phyloP scores from a whole-genome alignment of 23 red algal species.

The Gracilariopsis chorda region DNA sequence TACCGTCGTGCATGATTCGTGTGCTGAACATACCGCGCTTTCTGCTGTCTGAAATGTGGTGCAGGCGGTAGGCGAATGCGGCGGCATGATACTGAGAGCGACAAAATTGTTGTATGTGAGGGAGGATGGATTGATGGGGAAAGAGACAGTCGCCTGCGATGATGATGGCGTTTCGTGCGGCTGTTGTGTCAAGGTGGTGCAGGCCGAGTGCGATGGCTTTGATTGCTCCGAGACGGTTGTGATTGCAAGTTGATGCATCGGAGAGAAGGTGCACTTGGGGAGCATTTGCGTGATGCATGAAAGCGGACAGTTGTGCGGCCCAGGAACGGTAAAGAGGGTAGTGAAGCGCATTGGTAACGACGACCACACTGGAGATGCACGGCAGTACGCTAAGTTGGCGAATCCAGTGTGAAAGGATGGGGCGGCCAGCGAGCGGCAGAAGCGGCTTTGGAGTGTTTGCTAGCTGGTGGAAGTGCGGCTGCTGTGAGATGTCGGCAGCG shows the following conservation, averaged over 20 bases:
- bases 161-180: conserved; percentile 18
- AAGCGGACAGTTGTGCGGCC: neutral
- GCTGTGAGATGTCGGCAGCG: conserved; percentile 11
- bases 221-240: conserved; percentile 45
- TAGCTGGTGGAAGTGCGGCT: conserved; percentile 5
- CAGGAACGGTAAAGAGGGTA: conserved; percentile 35
- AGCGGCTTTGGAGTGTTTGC: conserved; percentile 70
- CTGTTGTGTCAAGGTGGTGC: neutral
- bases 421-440: conserved; percentile 52
- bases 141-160: conserved; percentile 77
- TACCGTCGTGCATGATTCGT: neutral
- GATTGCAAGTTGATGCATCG: neutral
- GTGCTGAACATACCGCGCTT: conserved; percentile 50
- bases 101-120: conserved; percentile 11
- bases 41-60: conserved; percentile 22
- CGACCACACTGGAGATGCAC: neutral
- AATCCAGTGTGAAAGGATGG: conserved; percentile 68
- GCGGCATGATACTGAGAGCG: neutral
- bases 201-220: conserved; percentile 45
- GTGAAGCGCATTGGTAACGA: conserved; percentile 63
- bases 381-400: neutral
- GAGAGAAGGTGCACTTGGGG: neutral
- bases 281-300: neutral
- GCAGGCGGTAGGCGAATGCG: conserved; percentile 53
- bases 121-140: conserved; percentile 17